Evolutionary conservation across 2,329 filamentous ascomycete genomes (phyloP), one percentile per base, ranked within the genome.

Genomic region (Xylaria arbuscula): DNA sequence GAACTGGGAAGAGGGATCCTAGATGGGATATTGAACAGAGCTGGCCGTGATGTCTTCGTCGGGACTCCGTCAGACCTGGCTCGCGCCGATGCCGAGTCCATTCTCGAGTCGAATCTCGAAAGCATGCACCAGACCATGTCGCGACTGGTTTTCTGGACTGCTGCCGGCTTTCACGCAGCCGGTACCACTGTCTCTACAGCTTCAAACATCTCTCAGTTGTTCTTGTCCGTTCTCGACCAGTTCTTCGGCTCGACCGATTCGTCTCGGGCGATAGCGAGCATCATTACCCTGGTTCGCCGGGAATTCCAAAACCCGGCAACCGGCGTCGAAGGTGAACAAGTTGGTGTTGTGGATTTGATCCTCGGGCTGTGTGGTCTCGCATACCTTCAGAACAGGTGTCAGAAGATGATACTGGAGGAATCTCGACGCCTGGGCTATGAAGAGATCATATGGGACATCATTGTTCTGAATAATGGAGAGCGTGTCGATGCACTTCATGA

Each of bases 161-260:
- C 86, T 1, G 85, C 88, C 2, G 84, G 88, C 55, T 90, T 90
- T 72, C 82, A 88, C 54, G 74, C 90, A 10, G 88, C 87, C 1
- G 83, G 83, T 10, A 85, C 87, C 1, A 84, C 87, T 4, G 78
- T 89, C 17, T 84, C 84, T 19, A 82, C 84, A 15, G 84, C 83
- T 5, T 88, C 87, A 8, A 85, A 89, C 59, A 77, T 87, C 6
- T 88, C 88, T 0, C 87, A 89, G 67, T 79, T 89, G 38, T 78
- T 89, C 0, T 80, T 91, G 9, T 84, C 84, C 2, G 85, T 86
- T 0, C 80, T 92, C 24, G 89, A 92, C 74, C 86, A 89, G 70
- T 85, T 91, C 47, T 86, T 91, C 34, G 89, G 89, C 15, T 89
- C 88, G 2, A 91, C 89, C n/a, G 89, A 92, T 76, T 90, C 89